These are phyloP conservation scores for Crithidia bombi DNA, from an alignment of 208 protist species.

Conservation along the genomic window DNA sequence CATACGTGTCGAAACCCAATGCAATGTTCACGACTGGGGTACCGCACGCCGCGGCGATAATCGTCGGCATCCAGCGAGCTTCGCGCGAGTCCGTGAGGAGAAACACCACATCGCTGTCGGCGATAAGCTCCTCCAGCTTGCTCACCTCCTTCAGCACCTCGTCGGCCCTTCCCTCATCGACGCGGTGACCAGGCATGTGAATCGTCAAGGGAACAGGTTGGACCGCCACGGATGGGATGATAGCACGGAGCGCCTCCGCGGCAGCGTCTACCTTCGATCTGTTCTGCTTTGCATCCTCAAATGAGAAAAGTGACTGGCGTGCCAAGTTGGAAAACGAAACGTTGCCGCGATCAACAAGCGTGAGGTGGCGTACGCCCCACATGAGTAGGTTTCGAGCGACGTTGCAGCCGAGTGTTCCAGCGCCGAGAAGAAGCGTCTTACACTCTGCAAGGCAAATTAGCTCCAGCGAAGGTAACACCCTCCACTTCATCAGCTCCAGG, in stretches of 20 bases:
- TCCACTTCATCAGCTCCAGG: constrained; percentile 98
- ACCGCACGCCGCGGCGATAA: constrained; percentile 81
- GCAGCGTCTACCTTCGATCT: constrained; percentile 92
- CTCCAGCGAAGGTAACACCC: constrained; percentile 93
- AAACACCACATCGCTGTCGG: constrained; percentile 96
- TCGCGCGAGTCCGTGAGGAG: constrained; percentile 98
- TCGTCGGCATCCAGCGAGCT: constrained; percentile 96
- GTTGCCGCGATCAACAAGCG: constrained; percentile 95
- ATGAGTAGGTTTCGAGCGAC: constrained; percentile 96
- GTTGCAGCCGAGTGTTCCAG: constrained; percentile 98
- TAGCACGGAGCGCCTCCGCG: constrained; percentile 80
- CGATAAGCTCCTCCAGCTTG: constrained; percentile 77
- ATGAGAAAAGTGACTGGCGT: constrained; percentile 86
- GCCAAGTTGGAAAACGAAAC: constrained; percentile 98
- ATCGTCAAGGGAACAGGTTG: constrained; percentile 83
- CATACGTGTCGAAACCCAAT: constrained; percentile 97
- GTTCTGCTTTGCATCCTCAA: constrained; percentile 78
- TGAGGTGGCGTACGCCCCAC: constrained; percentile 97
- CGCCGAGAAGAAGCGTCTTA: constrained; percentile 95
- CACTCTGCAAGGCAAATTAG: constrained; percentile 86
- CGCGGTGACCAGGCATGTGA: constrained; percentile 97
- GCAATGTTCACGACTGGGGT: constrained; percentile 97
- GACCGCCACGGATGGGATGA: constrained; percentile 85
- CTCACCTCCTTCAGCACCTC: constrained; percentile 52
- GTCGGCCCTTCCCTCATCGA: constrained; percentile 33